Evolutionary conservation across 495 filamentous ascomycete species (phyloP).

Genomic region (Pyrenula massariospora): DNA sequence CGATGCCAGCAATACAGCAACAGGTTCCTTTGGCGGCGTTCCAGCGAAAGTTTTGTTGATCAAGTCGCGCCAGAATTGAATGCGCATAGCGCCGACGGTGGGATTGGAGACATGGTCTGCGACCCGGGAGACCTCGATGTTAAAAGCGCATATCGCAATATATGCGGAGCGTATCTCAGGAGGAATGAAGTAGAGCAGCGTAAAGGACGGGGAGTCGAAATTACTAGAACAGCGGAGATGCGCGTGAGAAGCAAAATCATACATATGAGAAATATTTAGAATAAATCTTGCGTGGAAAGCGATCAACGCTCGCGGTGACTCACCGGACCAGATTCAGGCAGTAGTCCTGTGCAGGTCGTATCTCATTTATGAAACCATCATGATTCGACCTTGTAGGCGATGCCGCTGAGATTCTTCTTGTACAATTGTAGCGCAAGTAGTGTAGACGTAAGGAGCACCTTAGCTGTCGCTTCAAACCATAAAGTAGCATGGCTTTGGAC

Average conservation of each 20-base stretch:
- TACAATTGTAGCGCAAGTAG: background rate
- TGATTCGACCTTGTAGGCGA: background rate
- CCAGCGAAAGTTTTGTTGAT: constrained; percentile 62
- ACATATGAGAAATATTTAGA: background rate
- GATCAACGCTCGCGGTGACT: constrained; percentile 1
- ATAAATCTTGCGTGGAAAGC: background rate
- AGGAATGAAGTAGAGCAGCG: constrained; percentile 77
- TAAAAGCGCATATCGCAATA: constrained; percentile 83
- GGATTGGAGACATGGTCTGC: constrained; percentile 76
- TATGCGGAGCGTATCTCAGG: constrained; percentile 62
- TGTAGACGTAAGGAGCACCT: background rate
- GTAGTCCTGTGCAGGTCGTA: constrained; percentile 41
- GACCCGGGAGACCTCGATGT: constrained; percentile 78
- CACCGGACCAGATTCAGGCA: constrained; percentile 48
- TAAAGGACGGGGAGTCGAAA: constrained; percentile 77
- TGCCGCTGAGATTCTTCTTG: background rate
- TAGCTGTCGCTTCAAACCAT: background rate
- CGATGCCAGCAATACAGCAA: constrained; percentile 69
- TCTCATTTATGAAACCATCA: constrained; percentile 15
- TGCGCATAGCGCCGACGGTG: constrained; percentile 71
- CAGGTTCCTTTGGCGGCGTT: constrained; percentile 74
- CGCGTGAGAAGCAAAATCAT: background rate
- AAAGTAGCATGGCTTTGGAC: background rate
- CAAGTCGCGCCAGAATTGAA: constrained; percentile 89
- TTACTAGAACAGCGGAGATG: constrained; percentile 33